Evolutionary conservation across 306 rosid genomes (phyloP).

Genomic region (Pterocarpus macrocarpus): DNA sequence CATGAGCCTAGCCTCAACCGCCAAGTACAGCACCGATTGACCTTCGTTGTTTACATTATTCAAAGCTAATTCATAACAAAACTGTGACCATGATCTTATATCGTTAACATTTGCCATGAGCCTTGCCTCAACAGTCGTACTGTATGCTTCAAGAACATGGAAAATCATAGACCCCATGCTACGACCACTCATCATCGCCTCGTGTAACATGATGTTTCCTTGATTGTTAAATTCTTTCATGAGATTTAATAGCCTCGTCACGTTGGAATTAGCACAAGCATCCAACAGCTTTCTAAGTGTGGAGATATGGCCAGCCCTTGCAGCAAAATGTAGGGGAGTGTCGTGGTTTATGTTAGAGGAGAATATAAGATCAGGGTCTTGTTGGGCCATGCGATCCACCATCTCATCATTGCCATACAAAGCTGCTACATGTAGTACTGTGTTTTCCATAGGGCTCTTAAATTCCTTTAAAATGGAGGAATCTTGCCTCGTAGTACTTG

Average conservation of each 20-base stretch:
- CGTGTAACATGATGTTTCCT: slow-evolving; percentile 40
- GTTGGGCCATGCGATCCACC: background rate
- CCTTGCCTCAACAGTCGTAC: too few species aligned
- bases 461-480: background rate
- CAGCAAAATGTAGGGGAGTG: slow-evolving; percentile 39
- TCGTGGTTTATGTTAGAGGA: background rate
- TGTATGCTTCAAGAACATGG: background rate
- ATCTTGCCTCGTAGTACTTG: background rate
- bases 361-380: slow-evolving; percentile 19
- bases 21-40: slow-evolving; percentile 1
- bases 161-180: background rate
- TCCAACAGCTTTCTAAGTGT: background rate
- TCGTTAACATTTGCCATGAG: too few species aligned
- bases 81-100: background rate
- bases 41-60: background rate
- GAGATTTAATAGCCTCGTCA: background rate
- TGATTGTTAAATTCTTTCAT: background rate
- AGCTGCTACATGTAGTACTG: slow-evolving; percentile 7
- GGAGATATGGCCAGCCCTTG: slow-evolving; percentile 19
- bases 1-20: background rate
- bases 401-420: background rate
- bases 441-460: background rate
- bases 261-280: background rate
- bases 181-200: slow-evolving; percentile 10
- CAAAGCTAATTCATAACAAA: background rate